These are phyloP conservation scores for Cladosporium sp. DNA, from an alignment of 2,329 filamentous ascomycete species.

Conservation along the genomic window DNA sequence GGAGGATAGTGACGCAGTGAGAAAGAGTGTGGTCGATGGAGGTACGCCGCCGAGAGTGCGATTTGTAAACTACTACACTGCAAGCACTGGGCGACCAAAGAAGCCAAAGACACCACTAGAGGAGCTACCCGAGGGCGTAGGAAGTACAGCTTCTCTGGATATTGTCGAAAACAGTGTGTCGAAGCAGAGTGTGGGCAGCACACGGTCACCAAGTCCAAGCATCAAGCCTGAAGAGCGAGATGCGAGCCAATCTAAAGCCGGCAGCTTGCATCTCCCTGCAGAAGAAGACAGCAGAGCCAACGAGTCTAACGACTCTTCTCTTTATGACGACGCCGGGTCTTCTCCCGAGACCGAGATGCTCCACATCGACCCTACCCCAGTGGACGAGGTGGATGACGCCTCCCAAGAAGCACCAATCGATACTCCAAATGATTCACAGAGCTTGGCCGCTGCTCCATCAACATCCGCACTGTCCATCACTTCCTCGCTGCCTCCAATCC, in stretches of 20 bases:
- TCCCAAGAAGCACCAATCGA: not conserved
- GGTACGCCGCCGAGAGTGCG: constrained; percentile 57
- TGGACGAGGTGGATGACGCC: not conserved
- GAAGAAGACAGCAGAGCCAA: constrained; percentile 22
- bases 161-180: not conserved
- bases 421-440: not conserved
- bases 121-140: constrained; percentile 14
- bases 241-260: constrained; percentile 36
- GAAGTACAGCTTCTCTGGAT: not conserved
- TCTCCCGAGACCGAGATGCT: constrained; percentile 15
- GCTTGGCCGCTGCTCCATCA: not conserved
- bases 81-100: constrained; percentile 71
- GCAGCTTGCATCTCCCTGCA: constrained; percentile 23
- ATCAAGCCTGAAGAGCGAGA: constrained; percentile 50
- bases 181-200: not conserved
- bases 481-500: constrained; percentile 47
- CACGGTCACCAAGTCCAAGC: constrained; percentile 39
- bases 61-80: constrained; percentile 88
- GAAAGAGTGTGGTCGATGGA: constrained; percentile 36
- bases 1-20: constrained; percentile 58
- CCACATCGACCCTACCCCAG: constrained; percentile 13
- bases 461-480: not conserved
- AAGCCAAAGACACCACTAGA: constrained; percentile 49
- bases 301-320: constrained; percentile 32
- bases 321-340: constrained; percentile 1